Percentiles rank a stretch among this genome's conserved stretches.
Conservation (phyloP, 257 asterid species). For the Solanum chiquidenum region DNA sequence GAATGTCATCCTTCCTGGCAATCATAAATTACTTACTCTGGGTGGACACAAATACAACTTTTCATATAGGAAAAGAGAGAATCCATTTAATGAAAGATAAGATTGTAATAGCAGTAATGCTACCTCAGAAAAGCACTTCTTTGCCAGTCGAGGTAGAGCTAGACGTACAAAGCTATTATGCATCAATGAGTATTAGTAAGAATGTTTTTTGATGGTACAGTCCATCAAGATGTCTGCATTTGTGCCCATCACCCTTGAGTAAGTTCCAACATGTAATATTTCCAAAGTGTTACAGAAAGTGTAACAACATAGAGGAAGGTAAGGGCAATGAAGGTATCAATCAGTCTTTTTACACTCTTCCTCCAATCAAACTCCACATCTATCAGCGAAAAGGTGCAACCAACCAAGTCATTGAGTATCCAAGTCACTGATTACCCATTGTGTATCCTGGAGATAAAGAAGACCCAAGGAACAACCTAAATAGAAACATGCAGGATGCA, state of each 20-base stretch:
- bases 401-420: not conserved
- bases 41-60: not conserved
- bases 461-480: not conserved
- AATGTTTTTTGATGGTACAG: not conserved
- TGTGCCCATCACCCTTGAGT: not conserved
- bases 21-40: not conserved
- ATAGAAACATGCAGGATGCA: not conserved
- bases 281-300: not conserved
- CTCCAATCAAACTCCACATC: not conserved
- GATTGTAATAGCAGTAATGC: not conserved
- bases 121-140: not conserved
- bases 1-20: not conserved
- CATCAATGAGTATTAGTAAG: not conserved
- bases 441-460: not conserved
- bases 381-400: not conserved
- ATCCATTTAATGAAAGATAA: not conserved
- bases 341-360: not conserved
- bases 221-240: not conserved
- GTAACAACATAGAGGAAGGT: not conserved
- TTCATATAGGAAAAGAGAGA: not conserved
- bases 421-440: not conserved
- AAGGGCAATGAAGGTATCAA: not conserved
- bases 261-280: not conserved
- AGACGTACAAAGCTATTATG: not conserved
- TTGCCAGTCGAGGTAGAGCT: not conserved